Evolutionary conservation across 2,329 filamentous ascomycete genomes (phyloP), one percentile per base, ranked within the genome.

Genomic region (Ascochyta lentis): DNA sequence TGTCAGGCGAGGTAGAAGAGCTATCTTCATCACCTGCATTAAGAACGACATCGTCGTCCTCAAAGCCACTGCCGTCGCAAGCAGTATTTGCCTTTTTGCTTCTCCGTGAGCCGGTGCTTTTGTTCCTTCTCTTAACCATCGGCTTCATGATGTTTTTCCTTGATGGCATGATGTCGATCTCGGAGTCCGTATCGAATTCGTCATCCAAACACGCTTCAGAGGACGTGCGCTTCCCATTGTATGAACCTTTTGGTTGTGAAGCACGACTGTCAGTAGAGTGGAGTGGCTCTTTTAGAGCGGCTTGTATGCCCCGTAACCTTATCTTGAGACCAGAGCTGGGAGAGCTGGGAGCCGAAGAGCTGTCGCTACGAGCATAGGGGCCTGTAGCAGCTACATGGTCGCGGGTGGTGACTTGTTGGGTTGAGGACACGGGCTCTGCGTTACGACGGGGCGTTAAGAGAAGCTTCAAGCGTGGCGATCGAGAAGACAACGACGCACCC

Each of bases 111-210:
- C 34, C 33, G 19, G 34, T 39, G 22, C 29, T 40, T 19, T 33
- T 6, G 4, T 10, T n/a, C 9, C 4, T 16, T 15, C 22, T 39
- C 27, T 45, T 29, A 16, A 22, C 10, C 2, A 23, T 22, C n/a
- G 42, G 6, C 13, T 34, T 23, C 33, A 27, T 29, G 3, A 39
- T 13, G 13, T 54, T 55, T 24, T 45, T 54, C n/a, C 35, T 42
- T 3, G 41, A 38, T 6, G 58, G 49, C 27, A 54, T 53, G 42
- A 58, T 49, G 7, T 65, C 60, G 16, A 59, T 54, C n/a, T 64
- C 57, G 0, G 63, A 58, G 34, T 64, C 57, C 3, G 55, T 62
- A 7, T 61, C 49, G n/a, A 22, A 38, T 9, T 52, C 39, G 10
- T 53, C 54, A 13, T 46, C 35, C 1, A 34, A 16, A 1, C 4